phyloP scores from a whole-genome alignment of 441 rosid species.

The Hura crepitans region DNA sequence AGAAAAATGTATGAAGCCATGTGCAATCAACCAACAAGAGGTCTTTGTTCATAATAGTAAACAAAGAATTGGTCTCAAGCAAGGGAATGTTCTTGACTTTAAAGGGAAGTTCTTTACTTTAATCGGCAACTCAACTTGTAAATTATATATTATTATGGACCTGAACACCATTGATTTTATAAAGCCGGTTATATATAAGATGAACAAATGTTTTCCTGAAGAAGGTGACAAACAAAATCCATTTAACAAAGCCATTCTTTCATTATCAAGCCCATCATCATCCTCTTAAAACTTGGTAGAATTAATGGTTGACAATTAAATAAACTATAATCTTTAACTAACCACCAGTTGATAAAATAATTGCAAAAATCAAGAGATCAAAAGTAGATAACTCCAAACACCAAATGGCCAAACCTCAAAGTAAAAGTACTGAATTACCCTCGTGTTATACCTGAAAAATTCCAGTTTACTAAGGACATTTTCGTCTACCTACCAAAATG shows the following conservation, averaged over 20 bases:
- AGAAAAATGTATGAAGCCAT: not conserved
- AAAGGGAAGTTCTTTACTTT: not conserved
- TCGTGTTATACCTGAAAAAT: not conserved
- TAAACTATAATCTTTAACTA: slow-evolving; percentile 3
- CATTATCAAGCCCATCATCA: not conserved
- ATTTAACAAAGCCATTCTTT: not conserved
- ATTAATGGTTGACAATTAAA: not conserved
- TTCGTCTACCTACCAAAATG: not conserved
- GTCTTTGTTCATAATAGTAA: slow-evolving; percentile 3
- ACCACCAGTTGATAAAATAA: not conserved
- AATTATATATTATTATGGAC: not conserved
- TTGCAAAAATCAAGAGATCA: not conserved
- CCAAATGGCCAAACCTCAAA: too few species aligned
- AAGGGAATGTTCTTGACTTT: not conserved
- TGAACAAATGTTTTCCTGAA: not conserved
- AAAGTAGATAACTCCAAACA: not conserved
- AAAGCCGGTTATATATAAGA: not conserved
- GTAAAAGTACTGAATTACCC: slow-evolving; percentile 2
- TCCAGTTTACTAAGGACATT: slow-evolving; percentile 1
- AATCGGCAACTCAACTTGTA: not conserved
- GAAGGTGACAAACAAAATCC: not conserved
- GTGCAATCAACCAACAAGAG: not conserved
- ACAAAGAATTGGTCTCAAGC: slow-evolving; percentile 8
- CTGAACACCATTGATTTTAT: not conserved
- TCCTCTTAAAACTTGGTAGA: not conserved